Base-by-base conservation (phyloP, 495 filamentous ascomycete species). In the Xylaria scruposa region DNA sequence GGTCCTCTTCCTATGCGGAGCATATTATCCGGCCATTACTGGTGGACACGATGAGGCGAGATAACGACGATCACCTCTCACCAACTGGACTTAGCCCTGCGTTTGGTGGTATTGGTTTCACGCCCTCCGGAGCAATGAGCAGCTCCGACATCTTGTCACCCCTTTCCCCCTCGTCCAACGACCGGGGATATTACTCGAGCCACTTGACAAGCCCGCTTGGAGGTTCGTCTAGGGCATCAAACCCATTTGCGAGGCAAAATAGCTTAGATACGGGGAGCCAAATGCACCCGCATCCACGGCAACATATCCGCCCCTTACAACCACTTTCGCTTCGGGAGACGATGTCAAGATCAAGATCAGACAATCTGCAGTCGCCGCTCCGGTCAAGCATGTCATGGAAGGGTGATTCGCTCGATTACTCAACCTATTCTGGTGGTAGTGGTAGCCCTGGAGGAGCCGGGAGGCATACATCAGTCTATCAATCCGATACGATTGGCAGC, bases 371-470 rank as follows among this genome's bases (percentile, higher is more conserved):
- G 70, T 88, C 88, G 17, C 89, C 89, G 1, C 77, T 90, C 58
- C 84, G 88, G 67, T 84, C 88, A 60, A 89, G 87, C 73, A 88
- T 88, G 81, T 87, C 88, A 17, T 91, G 89, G 86, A 89, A 89
- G 76, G 87, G 84, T 24, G 86, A 88, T 71, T 82, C 87, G 0
- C 83, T 89, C 53, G 88, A 90, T 61, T 89, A 89, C 73, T 82
- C 79, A 10, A 82, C 80, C 1, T 86, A 85, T 70, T 79, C 60
- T 17, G 79, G 78, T 51, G 75, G 78, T 21, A 80, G 79, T 58
- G 73, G 77, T 26, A 87, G 84, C 67, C 82, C 86, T 9, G 82
- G 82, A 58, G 80, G 87, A 54, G 79, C 75, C 26, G 78, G 79
- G 38, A 77, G 85, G 66, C 85, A 83, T 60, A 80, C 78, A 67